phyloP scores from a whole-genome alignment of 1,139 yeast genomes.

The Insectozyma bohioensis region DNA sequence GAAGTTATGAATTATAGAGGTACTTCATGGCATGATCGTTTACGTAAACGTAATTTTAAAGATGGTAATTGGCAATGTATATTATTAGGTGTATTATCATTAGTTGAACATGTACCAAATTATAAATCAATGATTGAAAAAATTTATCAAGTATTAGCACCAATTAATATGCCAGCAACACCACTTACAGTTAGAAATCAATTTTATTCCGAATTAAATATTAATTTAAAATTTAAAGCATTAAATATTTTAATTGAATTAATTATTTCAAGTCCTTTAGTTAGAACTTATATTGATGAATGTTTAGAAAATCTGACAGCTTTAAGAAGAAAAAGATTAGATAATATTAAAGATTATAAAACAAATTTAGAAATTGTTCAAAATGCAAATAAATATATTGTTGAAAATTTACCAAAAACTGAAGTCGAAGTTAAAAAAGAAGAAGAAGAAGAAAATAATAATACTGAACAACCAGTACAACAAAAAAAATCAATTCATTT shows the following conservation, averaged over 20 bases:
- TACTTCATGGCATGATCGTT: conserved; percentile 72
- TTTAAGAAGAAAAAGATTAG: conserved; percentile 68
- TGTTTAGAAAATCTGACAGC: conserved; percentile 65
- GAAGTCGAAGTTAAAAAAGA: conserved; percentile 12
- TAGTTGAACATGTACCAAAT: conserved; percentile 58
- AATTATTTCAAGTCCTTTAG: conserved; percentile 55
- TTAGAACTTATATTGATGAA: conserved; percentile 66
- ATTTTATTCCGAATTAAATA: conserved; percentile 49
- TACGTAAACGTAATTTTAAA: conserved; percentile 70
- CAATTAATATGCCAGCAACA: conserved; percentile 49
- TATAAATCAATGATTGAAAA: conserved; percentile 47
- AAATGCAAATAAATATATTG: conserved; percentile 39
- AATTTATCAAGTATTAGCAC: conserved; percentile 56
- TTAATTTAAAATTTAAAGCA: conserved; percentile 50
- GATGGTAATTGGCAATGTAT: conserved; percentile 88
- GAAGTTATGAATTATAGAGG: conserved; percentile 61
- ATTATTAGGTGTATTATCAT: conserved; percentile 67
- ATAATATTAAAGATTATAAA: conserved; percentile 63
- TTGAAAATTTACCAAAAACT: conserved; percentile 18
- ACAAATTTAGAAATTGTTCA: conserved; percentile 49
- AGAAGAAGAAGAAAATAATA: neutral
- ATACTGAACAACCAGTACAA: conserved; percentile 1
- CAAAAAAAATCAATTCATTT: conserved; percentile 20
- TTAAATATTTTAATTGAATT: conserved; percentile 59
- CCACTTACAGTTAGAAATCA: conserved; percentile 48